phyloP scores from a whole-genome alignment of 2,329 filamentous ascomycete genomes.

The Diaporthe vexans region DNA sequence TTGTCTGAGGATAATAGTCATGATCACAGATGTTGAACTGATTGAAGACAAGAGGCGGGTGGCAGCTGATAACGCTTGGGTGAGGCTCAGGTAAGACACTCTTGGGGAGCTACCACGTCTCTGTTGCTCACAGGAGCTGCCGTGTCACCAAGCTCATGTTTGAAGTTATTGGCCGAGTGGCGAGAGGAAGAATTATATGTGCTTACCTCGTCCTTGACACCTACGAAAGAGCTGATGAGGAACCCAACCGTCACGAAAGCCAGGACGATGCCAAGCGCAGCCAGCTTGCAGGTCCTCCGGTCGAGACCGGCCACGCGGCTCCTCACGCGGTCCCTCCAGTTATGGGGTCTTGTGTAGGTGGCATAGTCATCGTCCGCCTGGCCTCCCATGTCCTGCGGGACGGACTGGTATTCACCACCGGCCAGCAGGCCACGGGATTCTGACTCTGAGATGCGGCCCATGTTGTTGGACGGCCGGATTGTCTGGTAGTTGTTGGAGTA shows the following conservation, averaged over 20 bases:
- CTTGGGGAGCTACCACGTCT: not conserved
- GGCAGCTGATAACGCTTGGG: not conserved
- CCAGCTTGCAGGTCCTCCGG: conserved; percentile 49
- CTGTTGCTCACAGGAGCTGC: conserved; percentile 5
- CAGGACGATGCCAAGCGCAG: conserved; percentile 49
- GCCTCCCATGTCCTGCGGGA: conserved; percentile 54
- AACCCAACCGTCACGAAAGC: conserved; percentile 50
- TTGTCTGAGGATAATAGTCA: not conserved
- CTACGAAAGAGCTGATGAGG: conserved; percentile 47
- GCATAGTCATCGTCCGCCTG: conserved; percentile 31
- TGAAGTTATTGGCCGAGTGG: not conserved
- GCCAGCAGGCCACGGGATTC: conserved; percentile 61
- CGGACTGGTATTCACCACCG: conserved; percentile 40
- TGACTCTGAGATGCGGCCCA: conserved; percentile 54
- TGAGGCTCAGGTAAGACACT: not conserved
- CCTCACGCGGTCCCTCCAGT: conserved; percentile 48
- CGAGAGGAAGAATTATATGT: conserved; percentile 32
- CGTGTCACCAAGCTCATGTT: not conserved
- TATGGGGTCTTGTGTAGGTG: conserved; percentile 1
- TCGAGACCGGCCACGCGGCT: conserved; percentile 46
- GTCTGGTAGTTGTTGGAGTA: conserved; percentile 59
- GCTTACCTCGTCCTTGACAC: conserved; percentile 48
- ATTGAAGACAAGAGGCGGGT: not conserved
- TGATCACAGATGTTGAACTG: not conserved
- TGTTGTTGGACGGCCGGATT: conserved; percentile 53